Evolutionary conservation across 2,329 filamentous ascomycete genomes (phyloP).

Genomic region (Aspergillus brunneoviolaceus): DNA sequence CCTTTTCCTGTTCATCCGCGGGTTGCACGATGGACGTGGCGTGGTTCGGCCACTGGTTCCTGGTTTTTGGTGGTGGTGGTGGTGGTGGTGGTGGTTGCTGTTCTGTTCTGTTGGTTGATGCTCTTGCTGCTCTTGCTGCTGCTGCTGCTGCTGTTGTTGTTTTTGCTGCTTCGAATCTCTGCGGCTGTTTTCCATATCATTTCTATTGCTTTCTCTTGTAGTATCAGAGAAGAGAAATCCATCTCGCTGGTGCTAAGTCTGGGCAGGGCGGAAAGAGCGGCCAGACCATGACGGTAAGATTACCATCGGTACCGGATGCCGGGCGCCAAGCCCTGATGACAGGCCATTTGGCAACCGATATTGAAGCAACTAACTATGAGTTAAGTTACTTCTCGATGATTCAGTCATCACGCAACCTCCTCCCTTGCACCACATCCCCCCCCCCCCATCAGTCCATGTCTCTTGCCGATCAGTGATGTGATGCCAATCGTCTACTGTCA

Average conservation of each 20-base stretch:
- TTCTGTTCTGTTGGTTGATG: neutral
- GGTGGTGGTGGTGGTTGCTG: neutral
- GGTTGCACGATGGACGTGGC: slow-evolving; percentile 6
- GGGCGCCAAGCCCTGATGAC: neutral
- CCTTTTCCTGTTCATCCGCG: neutral
- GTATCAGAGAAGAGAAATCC: neutral
- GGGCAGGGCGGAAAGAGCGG: neutral
- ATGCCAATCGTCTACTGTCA: neutral
- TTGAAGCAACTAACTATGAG: too few relatives aligned
- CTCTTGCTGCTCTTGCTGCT: neutral
- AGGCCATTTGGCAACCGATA: neutral
- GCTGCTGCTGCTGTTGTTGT: neutral
- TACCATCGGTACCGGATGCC: neutral
- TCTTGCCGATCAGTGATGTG: neutral
- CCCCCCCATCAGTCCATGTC: slow-evolving; percentile 4
- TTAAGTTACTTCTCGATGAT: neutral
- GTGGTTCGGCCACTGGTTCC: neutral
- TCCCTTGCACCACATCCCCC: neutral
- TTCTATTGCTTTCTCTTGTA: neutral
- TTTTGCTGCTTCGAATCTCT: neutral
- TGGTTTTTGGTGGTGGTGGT: neutral
- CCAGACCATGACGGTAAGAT: neutral
- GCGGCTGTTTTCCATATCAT: too few relatives aligned
- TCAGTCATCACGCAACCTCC: neutral
- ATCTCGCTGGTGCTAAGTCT: neutral